phyloP scores from a whole-genome alignment of 192 early-diverging fungal genomes.

The Hyaloraphidium curvatum region DNA sequence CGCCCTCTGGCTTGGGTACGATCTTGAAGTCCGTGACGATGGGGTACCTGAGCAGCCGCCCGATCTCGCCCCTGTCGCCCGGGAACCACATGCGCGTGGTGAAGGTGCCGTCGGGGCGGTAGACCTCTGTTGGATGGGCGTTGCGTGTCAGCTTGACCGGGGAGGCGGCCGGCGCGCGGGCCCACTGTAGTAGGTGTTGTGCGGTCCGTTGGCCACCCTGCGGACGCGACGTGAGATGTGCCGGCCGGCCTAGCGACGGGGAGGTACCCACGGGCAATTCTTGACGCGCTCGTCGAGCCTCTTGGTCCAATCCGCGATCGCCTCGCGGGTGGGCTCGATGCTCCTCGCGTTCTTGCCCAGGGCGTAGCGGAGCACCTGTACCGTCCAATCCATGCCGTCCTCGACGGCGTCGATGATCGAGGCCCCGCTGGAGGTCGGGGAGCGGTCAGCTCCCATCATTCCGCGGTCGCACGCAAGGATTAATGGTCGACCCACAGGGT shows the following conservation, averaged over 20 bases:
- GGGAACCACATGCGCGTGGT: not conserved
- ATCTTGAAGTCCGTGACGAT: not conserved
- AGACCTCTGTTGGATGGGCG: no score
- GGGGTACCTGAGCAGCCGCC: not conserved
- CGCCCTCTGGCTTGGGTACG: not conserved
- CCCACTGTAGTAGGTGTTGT: slow-evolving; percentile 4
- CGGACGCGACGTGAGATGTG: not conserved
- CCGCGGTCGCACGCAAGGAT: no score
- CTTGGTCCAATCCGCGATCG: not conserved
- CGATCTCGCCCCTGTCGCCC: not conserved
- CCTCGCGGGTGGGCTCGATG: not conserved
- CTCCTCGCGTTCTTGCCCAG: not conserved
- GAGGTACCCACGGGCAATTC: not conserved
- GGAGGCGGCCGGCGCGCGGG: no score
- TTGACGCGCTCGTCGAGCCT: not conserved
- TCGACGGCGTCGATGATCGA: not conserved
- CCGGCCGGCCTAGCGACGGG: not conserved
- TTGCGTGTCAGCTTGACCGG: no score
- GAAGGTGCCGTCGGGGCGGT: not conserved
- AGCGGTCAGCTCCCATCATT: no score
- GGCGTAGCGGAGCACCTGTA: not conserved
- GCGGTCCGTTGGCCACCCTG: not conserved
- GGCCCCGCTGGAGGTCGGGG: no score
- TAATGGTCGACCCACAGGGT: not conserved
- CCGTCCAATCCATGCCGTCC: not conserved